phyloP scores from a whole-genome alignment of 805 yeast species.

The Diddensiella caesifluorescens region DNA sequence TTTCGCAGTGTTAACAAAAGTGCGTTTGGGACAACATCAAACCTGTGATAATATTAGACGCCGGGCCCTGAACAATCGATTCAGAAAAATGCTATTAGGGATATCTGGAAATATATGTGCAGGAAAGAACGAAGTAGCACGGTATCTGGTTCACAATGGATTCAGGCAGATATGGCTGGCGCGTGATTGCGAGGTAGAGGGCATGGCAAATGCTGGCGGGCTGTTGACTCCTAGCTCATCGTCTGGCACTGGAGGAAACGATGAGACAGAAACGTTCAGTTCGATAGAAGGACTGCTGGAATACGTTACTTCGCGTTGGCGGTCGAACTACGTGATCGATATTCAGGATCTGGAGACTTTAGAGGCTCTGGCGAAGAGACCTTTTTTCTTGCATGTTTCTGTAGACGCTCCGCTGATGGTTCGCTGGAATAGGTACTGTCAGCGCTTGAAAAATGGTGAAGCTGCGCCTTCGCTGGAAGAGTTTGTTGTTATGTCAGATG shows the following conservation, averaged over 20 bases:
- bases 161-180: slow-evolving; percentile 35
- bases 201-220: background rate
- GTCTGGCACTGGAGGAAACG: background rate
- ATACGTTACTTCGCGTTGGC: slow-evolving; percentile 64
- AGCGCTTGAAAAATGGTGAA: background rate
- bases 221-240: background rate
- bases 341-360: slow-evolving; percentile 42
- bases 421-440: slow-evolving; percentile 16
- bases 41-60: background rate
- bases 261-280: slow-evolving; percentile 32
- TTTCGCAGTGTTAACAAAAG: no score
- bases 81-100: slow-evolving; percentile 69
- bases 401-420: slow-evolving; percentile 60
- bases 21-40: no score
- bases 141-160: slow-evolving; percentile 52
- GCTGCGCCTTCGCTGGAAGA: slow-evolving; percentile 28
- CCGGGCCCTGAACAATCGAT: background rate
- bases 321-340: slow-evolving; percentile 53
- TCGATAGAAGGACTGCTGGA: slow-evolving; percentile 45
- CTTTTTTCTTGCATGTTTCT: slow-evolving; percentile 76
- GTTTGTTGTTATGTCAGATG: slow-evolving; percentile 36
- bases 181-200: background rate
- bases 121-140: slow-evolving; percentile 60
- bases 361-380: slow-evolving; percentile 53
- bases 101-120: slow-evolving; percentile 64